Evolutionary conservation across 1,139 yeast species (phyloP), one percentile per base, ranked within the genome.

Genomic region (Pichia sp.): DNA sequence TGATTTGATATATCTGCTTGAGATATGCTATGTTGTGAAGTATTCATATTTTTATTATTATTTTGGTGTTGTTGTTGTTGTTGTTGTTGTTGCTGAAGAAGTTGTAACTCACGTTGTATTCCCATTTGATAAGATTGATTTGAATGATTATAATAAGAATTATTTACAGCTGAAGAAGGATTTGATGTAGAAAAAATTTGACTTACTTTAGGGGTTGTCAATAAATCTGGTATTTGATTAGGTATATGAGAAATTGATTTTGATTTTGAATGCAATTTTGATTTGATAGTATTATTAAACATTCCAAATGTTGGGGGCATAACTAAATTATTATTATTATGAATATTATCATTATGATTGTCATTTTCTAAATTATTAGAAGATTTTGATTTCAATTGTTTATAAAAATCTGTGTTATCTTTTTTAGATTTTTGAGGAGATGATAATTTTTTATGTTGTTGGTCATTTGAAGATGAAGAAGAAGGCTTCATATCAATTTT

Each of bases 221-320:
- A 25, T 29, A 18, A 18, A 18, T 42, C 34, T 4, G 32, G 5
- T 3, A 26, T 28, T 18, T 39, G 30, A 18, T 31, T 8, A 0
- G 43, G 34, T 27, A 47, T 37, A 39, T 39, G 25, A 7, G 52
- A 44, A 25, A 34, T 29, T 5, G 49, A 46, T 10, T 36, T 44
- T 18, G 49, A 46, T 39, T 49, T 46, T 3, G 37, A 3, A 25
- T 43, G 49, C 7, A 37, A n/a, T 31, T 18, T 41, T 5, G 25
- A 7, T 34, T 37, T 42, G 11, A 38, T 38, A 10, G 43, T 39
- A 10, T 40, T 39, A 10, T 40, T 36, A 39, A 44, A 47, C 53
- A 52, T 50, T 2, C 53, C 58, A 46, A 56, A 56, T 5, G 57
- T 31, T 29, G 36, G 46, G 2, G 31, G 46, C 28, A 43, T 43